Percentiles rank a stretch among this genome's conserved stretches.
These are phyloP conservation scores for Spencermartinsiella ligniputridi DNA, from an alignment of 1,139 yeast species.

Conservation along the genomic window DNA sequence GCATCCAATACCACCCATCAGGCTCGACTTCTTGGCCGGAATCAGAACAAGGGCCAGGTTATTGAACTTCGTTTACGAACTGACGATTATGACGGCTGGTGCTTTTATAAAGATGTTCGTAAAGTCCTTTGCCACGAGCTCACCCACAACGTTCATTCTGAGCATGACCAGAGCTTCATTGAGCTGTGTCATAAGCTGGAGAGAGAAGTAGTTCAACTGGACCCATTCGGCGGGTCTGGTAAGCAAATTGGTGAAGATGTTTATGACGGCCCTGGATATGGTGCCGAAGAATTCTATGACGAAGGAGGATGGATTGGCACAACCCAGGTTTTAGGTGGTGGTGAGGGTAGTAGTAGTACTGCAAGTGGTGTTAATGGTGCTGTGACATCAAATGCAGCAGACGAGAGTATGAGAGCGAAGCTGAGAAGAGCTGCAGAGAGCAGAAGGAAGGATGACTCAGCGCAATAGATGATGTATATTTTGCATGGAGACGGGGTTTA, in stretches of 20 bases:
- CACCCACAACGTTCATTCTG: slow-evolving; percentile 36
- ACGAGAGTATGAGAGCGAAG: background rate
- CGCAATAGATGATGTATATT: no score
- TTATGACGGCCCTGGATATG: slow-evolving; percentile 23
- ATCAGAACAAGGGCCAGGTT: slow-evolving; percentile 35
- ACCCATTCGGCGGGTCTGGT: slow-evolving; percentile 29
- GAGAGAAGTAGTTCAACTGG: slow-evolving; percentile 32
- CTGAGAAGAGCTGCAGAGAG: slow-evolving; percentile 6
- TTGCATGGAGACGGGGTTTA: no score
- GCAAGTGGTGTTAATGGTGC: slow-evolving; percentile 5
- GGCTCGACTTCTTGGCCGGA: slow-evolving; percentile 32
- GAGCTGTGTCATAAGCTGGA: slow-evolving; percentile 33
- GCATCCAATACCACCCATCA: slow-evolving; percentile 33
- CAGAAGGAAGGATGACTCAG: background rate
- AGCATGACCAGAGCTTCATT: slow-evolving; percentile 38
- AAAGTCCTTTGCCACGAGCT: slow-evolving; percentile 39
- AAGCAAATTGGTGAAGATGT: slow-evolving; percentile 21
- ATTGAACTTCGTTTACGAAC: slow-evolving; percentile 38
- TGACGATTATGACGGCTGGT: slow-evolving; percentile 38
- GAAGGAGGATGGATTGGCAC: slow-evolving; percentile 30
- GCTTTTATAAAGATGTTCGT: slow-evolving; percentile 34
- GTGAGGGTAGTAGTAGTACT: slow-evolving; percentile 7
- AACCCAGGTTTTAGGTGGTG: slow-evolving; percentile 21
- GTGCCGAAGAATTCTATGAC: slow-evolving; percentile 18
- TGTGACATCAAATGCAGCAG: background rate